Evolutionary conservation across 768 basidiomycete genomes (phyloP), one percentile per base, ranked within the genome.

Genomic region (Macrolepiota dolichaula): DNA sequence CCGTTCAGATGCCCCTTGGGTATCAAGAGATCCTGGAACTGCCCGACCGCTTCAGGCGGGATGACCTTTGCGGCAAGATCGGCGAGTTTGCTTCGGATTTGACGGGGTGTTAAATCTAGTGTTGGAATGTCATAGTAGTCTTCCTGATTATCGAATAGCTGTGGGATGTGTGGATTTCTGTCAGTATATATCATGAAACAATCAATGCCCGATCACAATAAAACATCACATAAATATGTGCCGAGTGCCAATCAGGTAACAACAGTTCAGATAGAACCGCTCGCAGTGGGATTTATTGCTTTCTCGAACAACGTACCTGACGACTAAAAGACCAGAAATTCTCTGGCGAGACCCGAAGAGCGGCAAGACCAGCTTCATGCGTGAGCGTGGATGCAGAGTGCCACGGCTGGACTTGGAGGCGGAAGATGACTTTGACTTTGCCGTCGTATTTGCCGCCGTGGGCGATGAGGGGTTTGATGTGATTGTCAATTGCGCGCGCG

Each of bases 361-460:
- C 92, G 4, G 94, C 92, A 9, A 96, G 77, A 11, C 81, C 87
- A 13, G 93, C 91, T 74, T 97, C 95, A 64, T 92, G 89, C 2
- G 85, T 84, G 55, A 88, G 79, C 0, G 86, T 91, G 0, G 91
- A 91, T n/a, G 83, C 74, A 0, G 73, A 81, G 66, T 94, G 92
- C 92, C 92, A 93, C 0, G 89, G 88, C 69, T 91, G 88, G 22
- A 89, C 86, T 64, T 89, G 89, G 44, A 79, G 80, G 51, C 90
- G 78, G 69, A 90, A 79, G 69, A 92, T 85, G 40, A 81, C 75
- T 73, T 91, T 91, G 63, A 93, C 84, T 72, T 88, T 89, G 27
- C 87, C 89, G 13, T 76, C 77, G 69, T 91, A 90, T 69, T 81
- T 79, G 7, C 89, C 89, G 11, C 81, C 81, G 22, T 77, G 67